Base-by-base conservation (phyloP, 2,329 filamentous ascomycete species). In the Scedosporium minutisporum region DNA sequence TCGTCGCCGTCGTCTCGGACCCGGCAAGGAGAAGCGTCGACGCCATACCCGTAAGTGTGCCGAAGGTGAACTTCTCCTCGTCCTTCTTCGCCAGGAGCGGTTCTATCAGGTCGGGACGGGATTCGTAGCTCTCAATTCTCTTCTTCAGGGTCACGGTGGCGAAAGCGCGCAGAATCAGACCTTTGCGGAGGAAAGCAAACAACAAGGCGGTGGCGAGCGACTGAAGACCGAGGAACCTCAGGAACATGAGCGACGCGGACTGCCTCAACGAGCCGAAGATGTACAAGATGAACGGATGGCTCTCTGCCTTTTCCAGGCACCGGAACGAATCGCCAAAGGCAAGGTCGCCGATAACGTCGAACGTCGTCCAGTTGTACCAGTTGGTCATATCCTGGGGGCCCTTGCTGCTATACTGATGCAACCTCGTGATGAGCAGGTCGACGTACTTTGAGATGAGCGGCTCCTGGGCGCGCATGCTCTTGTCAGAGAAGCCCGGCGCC, bases 1-100 rank as follows among this genome's bases (percentile, higher is more conserved):
- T 48, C 0, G 72, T 72, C 1, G 73, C 72, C 4, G 73, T 74
- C 2, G 73, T 75, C 63, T 75, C 73, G 0, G 69, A 71, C 0
- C 73, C 72, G 14, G 70, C 73, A 9, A 72, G 33, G 29, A 74
- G 69, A 16, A 74, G 58, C 1, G 65, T 58, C 1, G 66, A 64
- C 16, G 65, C 59, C n/a, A 65, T 69, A 53, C 62, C 61, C 25
- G 53, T 60, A 4, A 70, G 60, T 42, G 63, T 59, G 5, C 63
- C 63, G 3, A 65, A 63, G 4, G 38, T 18, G 14, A 66, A 33
- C 42, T 58, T 57, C 33, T 64, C 16, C 48, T 64, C 65, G 1
- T 66, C 66, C n/a, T 66, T 65, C 41, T 63, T 65, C 61, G n/a
- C 63, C 42, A 68, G 6, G 10, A 69, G 62, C 1, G 63, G 63